A percentile compares a stretch with the other conserved stretches of the same genome.
phyloP scores from a whole-genome alignment of 805 yeast species.

The Barnettozyma sp. region DNA sequence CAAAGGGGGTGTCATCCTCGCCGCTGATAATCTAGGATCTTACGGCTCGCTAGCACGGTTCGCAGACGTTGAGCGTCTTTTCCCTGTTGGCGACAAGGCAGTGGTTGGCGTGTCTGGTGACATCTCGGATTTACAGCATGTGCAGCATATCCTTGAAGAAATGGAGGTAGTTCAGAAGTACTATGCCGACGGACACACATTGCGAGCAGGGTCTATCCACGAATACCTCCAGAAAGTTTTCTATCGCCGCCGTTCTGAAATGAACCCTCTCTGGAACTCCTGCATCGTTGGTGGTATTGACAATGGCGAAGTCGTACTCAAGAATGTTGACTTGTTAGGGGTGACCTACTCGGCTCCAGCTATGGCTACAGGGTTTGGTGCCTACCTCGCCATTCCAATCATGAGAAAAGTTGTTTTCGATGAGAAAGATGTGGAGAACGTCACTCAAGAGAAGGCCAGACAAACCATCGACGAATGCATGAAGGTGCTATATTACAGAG shows the following conservation, averaged over 20 bases:
- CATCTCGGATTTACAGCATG: constrained; percentile 84
- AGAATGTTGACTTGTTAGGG: constrained; percentile 86
- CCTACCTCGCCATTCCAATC: constrained; percentile 88
- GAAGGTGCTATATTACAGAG: constrained; percentile 94
- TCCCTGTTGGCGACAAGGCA: constrained; percentile 78
- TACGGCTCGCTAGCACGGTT: constrained; percentile 91
- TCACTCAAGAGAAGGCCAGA: constrained; percentile 69
- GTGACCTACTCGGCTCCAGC: constrained; percentile 84
- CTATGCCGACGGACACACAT: constrained; percentile 58
- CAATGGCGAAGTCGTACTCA: constrained; percentile 64
- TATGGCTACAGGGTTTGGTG: constrained; percentile 94
- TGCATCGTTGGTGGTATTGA: constrained; percentile 85
- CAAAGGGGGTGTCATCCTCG: constrained; percentile 83
- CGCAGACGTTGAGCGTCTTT: constrained; percentile 75
- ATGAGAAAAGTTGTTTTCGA: constrained; percentile 76
- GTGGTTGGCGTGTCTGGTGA: constrained; percentile 95
- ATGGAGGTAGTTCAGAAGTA: constrained; percentile 73
- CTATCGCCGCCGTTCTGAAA: constrained; percentile 82
- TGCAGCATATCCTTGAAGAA: constrained; percentile 68
- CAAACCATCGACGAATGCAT: constrained; percentile 74
- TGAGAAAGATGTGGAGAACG: constrained; percentile 66
- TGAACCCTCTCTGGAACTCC: constrained; percentile 97
- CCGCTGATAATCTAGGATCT: constrained; percentile 91
- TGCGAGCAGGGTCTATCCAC: constrained; percentile 84
- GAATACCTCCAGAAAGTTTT: constrained; percentile 79